Evolutionary conservation across 345 rosid species (phyloP), one percentile per base, ranked within the genome.

Genomic region (Nephelium lappaceum): DNA sequence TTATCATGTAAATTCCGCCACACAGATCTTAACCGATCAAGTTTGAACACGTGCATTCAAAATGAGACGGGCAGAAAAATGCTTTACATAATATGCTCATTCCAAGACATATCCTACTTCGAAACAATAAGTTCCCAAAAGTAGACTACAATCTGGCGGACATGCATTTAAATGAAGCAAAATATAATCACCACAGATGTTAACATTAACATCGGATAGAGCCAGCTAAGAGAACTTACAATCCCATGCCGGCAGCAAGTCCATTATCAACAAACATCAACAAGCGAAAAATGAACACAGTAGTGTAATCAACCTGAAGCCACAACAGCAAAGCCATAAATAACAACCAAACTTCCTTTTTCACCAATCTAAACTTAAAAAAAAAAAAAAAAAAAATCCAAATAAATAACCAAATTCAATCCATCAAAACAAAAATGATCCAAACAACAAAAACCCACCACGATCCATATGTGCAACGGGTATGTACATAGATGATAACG

Each of bases 401-500:
- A 27, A 23, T 60, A 15, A 45, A 2, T 45, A 61, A 27, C 23
- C 15, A 15, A 23, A 79, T 36, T 57, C 25, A 58, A 72, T 43
- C 72, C 47, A 72, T 15, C 41, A 7, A 31, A 51, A 60, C 23
- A 2, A 60, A 60, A 58, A 9, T 25, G 7, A 51, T 55, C 36
- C 9, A 53, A 72, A 77, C 15, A 49, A 74, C 18, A 74, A 8
- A 79, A 75, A 88, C 95, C 74, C 78, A 97, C 98, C 98, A 94
- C 91, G 8, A 94, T 97, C 99, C 99, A 94, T 90, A 94, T 89
- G 89, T 97, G 98, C 92, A 94, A 86, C 0, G 99, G 99, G 85
- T 90, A 88, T 66, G 88, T 74, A 85, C 99, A 97, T 10, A 76
- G 65, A 81, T 68, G 95, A 78, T 93, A 97, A 43, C 89, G 88